Percentiles rank a stretch among this genome's conserved stretches.
phyloP scores from a whole-genome alignment of 306 rosid species.

The Luffa acutangula region DNA sequence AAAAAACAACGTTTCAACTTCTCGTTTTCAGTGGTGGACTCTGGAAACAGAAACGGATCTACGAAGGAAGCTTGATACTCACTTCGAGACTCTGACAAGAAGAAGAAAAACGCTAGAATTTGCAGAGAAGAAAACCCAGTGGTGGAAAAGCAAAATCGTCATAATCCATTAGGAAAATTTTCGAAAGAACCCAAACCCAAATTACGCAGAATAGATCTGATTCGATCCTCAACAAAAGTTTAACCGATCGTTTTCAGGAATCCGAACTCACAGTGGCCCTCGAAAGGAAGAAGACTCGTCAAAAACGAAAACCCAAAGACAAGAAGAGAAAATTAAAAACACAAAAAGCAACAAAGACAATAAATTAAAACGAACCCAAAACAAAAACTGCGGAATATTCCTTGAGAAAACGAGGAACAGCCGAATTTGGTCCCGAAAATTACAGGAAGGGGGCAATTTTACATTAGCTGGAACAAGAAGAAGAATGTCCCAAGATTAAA shows the following conservation, averaged over 20 bases:
- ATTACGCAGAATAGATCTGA: conserved; percentile 9
- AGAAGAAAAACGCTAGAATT: not conserved
- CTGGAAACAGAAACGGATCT: not conserved
- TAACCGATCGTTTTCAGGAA: conserved; percentile 10
- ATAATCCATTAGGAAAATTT: not conserved
- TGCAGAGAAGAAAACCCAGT: not conserved
- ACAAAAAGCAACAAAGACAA: not conserved
- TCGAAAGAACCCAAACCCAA: not conserved
- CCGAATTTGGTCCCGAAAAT: not conserved
- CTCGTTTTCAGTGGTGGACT: not conserved
- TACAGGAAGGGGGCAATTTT: not conserved
- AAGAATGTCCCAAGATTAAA: not conserved
- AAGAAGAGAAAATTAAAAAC: not conserved
- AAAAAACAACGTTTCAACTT: not conserved
- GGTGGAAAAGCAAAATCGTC: conserved; percentile 1
- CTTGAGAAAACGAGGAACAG: not conserved
- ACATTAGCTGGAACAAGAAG: not conserved
- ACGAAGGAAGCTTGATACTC: not conserved
- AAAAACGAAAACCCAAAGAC: not conserved
- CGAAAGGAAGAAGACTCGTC: not conserved
- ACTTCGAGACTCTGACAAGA: not conserved
- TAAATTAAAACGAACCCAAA: not conserved
- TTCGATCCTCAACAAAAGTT: conserved; percentile 1
- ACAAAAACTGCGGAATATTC: conserved; percentile 1
- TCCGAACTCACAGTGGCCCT: not conserved